Conservation (phyloP, 768 basidiomycete species). For the Cyclocybe cylindracea region DNA sequence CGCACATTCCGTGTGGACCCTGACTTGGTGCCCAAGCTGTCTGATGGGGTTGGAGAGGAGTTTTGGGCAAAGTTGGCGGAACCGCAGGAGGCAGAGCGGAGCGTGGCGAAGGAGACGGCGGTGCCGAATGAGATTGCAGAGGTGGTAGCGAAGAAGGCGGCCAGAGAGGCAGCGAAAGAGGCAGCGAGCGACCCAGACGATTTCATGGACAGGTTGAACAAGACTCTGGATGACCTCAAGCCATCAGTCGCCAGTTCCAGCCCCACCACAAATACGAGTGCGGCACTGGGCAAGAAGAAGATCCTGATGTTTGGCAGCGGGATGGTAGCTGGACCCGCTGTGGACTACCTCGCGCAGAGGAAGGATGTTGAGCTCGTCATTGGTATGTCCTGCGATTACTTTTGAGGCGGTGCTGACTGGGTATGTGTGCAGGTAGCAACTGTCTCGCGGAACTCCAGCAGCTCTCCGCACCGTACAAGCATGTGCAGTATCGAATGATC, state of each 20-base stretch:
- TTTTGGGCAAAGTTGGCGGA: too few relatives aligned
- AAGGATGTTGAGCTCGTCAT: constrained; percentile 70
- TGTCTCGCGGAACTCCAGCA: constrained; percentile 55
- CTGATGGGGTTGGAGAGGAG: too few relatives aligned
- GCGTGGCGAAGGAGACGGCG: background rate
- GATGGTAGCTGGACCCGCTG: constrained; percentile 93
- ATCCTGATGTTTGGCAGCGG: constrained; percentile 88
- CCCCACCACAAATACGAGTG: too few relatives aligned
- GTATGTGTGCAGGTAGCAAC: constrained; percentile 68
- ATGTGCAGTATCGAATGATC: constrained; percentile 56
- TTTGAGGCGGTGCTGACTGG: background rate
- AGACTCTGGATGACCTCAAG: too few relatives aligned
- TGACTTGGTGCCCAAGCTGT: too few relatives aligned
- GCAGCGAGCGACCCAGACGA: too few relatives aligned
- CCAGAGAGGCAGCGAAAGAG: background rate
- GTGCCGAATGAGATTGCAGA: background rate
- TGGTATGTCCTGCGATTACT: constrained; percentile 50
- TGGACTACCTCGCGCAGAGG: constrained; percentile 67
- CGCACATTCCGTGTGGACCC: background rate
- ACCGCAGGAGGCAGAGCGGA: too few relatives aligned
- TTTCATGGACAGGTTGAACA: too few relatives aligned
- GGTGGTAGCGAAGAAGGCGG: background rate
- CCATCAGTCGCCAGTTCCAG: too few relatives aligned
- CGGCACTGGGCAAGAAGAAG: constrained; percentile 46
- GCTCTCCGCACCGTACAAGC: constrained; percentile 44